These are phyloP conservation scores for Areca catechu DNA, from an alignment of 176 grass and related monocot genomes.

Conservation along the genomic window DNA sequence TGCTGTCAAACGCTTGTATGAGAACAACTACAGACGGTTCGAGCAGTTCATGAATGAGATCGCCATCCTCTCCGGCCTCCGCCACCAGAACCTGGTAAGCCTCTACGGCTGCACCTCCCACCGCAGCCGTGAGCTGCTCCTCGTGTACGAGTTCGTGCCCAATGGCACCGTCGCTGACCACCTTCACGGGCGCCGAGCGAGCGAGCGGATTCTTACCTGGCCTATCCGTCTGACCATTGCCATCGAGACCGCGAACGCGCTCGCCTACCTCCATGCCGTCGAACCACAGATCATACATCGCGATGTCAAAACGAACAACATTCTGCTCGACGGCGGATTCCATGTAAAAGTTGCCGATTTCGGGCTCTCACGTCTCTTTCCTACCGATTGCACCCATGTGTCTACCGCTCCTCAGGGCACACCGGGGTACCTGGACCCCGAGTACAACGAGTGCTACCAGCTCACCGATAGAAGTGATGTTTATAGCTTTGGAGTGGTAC, in stretches of 20 bases:
- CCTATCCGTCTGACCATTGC: slow-evolving; percentile 57
- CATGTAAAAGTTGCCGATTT: slow-evolving; percentile 96
- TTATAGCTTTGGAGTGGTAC: slow-evolving; percentile 79
- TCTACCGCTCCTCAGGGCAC: slow-evolving; percentile 8
- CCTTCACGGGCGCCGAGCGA: slow-evolving; percentile 54
- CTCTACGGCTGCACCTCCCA: slow-evolving; percentile 91
- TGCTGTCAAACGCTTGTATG: slow-evolving; percentile 83
- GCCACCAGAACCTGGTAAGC: slow-evolving; percentile 75
- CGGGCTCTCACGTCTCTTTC: slow-evolving; percentile 2
- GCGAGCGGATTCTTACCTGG: slow-evolving; percentile 60
- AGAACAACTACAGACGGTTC: slow-evolving; percentile 57
- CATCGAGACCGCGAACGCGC: slow-evolving; percentile 73
- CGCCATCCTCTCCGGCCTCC: slow-evolving; percentile 60
- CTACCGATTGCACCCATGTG: neutral
- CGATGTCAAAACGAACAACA: slow-evolving; percentile 86
- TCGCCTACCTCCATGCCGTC: slow-evolving; percentile 72
- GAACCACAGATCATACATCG: slow-evolving; percentile 80
- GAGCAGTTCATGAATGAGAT: slow-evolving; percentile 97
- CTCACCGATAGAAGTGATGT: slow-evolving; percentile 90
- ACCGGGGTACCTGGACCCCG: slow-evolving; percentile 60
- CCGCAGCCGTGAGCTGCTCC: slow-evolving; percentile 64
- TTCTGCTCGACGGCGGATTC: slow-evolving; percentile 64
- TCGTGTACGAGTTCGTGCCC: slow-evolving; percentile 83
- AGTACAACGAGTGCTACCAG: slow-evolving; percentile 92
- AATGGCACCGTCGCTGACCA: slow-evolving; percentile 89